Conservation (phyloP, 2,329 filamentous ascomycete species). For the Zymoseptoria tritici region DNA sequence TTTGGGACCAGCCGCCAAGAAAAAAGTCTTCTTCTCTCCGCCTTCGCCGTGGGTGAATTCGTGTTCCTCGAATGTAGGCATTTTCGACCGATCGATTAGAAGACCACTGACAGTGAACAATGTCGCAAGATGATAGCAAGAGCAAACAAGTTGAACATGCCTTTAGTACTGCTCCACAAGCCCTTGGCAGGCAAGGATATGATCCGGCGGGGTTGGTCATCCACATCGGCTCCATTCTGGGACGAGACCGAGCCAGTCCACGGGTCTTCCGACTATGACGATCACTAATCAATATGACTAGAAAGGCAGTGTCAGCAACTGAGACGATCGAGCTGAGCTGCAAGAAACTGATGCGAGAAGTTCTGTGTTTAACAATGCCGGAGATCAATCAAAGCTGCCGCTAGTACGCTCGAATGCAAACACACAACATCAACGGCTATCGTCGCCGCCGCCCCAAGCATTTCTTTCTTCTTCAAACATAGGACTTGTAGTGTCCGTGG, state of each 20-base stretch:
- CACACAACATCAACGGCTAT: neutral
- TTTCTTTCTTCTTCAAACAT: slow-evolving; percentile 24
- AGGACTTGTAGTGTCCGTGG: slow-evolving; percentile 10
- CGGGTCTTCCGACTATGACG: neutral
- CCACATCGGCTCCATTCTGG: neutral
- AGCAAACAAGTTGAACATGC: neutral
- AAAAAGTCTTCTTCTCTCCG: slow-evolving; percentile 21
- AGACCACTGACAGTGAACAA: neutral
- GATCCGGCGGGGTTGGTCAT: neutral
- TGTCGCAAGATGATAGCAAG: neutral
- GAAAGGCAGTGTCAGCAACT: no score
- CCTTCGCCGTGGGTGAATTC: slow-evolving; percentile 14
- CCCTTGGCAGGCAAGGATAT: neutral
- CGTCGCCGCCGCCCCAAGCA: slow-evolving; percentile 12
- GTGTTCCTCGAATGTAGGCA: slow-evolving; percentile 17
- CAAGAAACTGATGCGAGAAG: neutral
- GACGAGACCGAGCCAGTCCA: neutral
- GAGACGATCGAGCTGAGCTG: no score
- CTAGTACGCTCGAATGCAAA: neutral
- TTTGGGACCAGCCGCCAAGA: slow-evolving; percentile 22
- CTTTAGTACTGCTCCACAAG: neutral
- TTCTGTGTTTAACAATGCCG: neutral
- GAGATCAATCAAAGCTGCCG: neutral
- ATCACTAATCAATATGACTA: neutral
- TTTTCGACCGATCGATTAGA: neutral